Evolutionary conservation across 192 early-diverging fungal species (phyloP), one percentile per base, ranked within the genome.

Genomic region (Pilobolus umbonatus): DNA sequence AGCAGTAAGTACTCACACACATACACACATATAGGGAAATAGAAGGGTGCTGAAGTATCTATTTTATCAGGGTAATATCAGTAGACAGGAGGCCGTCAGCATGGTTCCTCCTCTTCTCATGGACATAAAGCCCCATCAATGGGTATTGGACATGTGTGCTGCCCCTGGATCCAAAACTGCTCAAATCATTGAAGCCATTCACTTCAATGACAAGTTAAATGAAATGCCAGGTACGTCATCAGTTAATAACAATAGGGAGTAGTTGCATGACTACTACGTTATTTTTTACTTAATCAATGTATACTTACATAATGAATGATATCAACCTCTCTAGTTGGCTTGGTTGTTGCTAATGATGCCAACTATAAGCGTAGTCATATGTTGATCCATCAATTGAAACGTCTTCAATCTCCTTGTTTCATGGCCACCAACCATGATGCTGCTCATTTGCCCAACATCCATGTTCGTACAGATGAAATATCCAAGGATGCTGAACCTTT

Each of bases 121-220:
- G 58, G 92, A 95, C 63, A 88, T 98, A 21, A 74, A 92, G 67
- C 84, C 93, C 12, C 72, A 88, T 48, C 95, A 99, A 67, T 79
- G 74, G 56, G 79, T 83, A 24, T 74, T 91, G 57, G 90, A 94
- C 53, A 96, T 93, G 95, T 99, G 97, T 69, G 97, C 97, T 29
- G 94, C 97, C 34, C 97, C 97, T 25, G 97, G 97, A 61, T 93
- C 91, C 61, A 99, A 99, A 74, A 97, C 97, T 19, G 92, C 91
- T 26, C 97, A 98, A 80, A 78, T 90, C 38, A 75, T 92, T 50
- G 88, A 92, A 71, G 85, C 84, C 45, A 74, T 90, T 43, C 88
- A 88, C 60, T 81, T 73, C 35, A 85, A 82, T 50, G 80, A 76
- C 39, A 73, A 64, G 29, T 47, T 62, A 12, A 82, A 77, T 17